Evolutionary conservation across 768 basidiomycete species (phyloP), one percentile per base, ranked within the genome.

Genomic region (Amanita jacksonii): DNA sequence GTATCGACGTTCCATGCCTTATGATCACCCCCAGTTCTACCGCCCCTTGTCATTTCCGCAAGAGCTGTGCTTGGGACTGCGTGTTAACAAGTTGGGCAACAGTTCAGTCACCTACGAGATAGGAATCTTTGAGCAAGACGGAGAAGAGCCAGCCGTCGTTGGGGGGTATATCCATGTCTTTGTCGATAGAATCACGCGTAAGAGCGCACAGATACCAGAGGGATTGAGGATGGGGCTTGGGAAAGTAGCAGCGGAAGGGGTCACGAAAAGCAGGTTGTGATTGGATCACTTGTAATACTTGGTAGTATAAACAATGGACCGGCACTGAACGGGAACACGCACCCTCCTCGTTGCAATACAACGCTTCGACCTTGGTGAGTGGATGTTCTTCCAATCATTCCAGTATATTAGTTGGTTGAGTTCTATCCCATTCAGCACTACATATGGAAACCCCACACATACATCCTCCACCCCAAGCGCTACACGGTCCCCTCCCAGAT

Each of bases 131-230:
- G 67, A 65, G 38, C 64, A 74, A 38, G 72, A 62, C 19, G 56
- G 57, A 27, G 58, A 67, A 25, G 28, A 47, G 8, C 64, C 67
- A 1, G 64, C 64, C 0, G 73, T 70, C 9, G 73, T 75, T 15
- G 74, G 72, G 1, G 74, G 73, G 8, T 88, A 89, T 44, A 88
- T 83, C 0, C 86, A 90, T 57, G 86, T 89, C n/a, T 89, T 88
- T 54, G 86, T 90, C 3, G 76, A 77, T 20, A 73, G 70, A 34
- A 51, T 53, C 43, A 73, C 72, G 33, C 62, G 86, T 37, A 78
- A 74, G 62, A 79, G 80, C 46, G 37, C 27, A 20, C 4, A 18
- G 19, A 38, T 45, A 28, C 36, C 44, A 9, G 37, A 45, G 5
- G 20, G 3, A 1, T 27, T 45, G 20, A 15, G 18, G 22, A 24